Evolutionary conservation across 2,329 filamentous ascomycete species (phyloP), one percentile per base, ranked within the genome.

Genomic region (Knufia petricola): DNA sequence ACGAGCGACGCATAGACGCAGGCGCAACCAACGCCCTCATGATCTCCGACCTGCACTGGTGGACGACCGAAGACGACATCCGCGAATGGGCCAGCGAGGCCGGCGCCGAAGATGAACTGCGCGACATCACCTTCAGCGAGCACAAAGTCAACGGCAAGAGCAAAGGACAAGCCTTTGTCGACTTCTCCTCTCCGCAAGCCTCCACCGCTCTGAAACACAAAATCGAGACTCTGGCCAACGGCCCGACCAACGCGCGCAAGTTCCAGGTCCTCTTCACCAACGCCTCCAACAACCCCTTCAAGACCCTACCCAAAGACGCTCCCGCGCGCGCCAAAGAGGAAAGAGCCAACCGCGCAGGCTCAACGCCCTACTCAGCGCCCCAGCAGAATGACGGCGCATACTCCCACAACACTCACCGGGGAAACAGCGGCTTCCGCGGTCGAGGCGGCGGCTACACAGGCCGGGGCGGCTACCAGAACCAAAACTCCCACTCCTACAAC

Each of bases 71-170:
- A 63, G 92, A 98, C 61, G 88, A 96, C 59, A 79, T 98, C 49
- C 84, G 92, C 46, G 85, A 84, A 44, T 95, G 88, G 86, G 75
- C 85, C 20, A 81, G 81, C 56, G 77, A 85, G 55, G 86, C 84
- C n/a, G 78, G 77, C 1, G 86, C 81, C 58, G 92, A 96, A 64
- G 77, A 82, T 39, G 87, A 95, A 60, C 70, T 96, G 15, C 88
- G 86, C 60, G 92, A 96, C 52, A 80, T 98, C 45, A 95, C 89
- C 0, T 98, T 96, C 65, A 95, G 87, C 60, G 92, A 98, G 65
- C 92, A 96, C 68, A 98, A 98, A 65, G 89, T 96, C 41, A 98
- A 98, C 58, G 92, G 92, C 58, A 98, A 98, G 71, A 95, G 87
- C 69, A 95, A 96, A 72, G 90, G 92, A 34, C 80, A 84, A 72